Evolutionary conservation across 345 rosid species (phyloP).

Genomic region (Lepidium aucheri): DNA sequence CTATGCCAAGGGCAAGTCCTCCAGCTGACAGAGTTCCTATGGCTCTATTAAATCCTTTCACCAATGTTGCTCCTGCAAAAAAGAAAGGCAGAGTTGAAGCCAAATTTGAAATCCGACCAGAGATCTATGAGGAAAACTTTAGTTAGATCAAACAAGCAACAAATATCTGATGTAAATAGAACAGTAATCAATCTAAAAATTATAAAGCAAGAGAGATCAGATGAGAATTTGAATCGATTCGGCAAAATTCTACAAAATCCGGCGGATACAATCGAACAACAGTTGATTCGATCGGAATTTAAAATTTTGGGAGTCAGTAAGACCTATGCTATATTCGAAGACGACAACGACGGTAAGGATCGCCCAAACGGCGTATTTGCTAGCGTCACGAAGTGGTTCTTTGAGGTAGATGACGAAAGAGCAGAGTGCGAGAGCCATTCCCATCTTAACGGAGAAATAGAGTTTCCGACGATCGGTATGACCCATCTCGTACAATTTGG

Average conservation of each 20-base stretch:
- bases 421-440: slow-evolving; percentile 49
- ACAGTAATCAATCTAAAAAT: neutral
- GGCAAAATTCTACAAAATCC: neutral
- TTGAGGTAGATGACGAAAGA: slow-evolving; percentile 58
- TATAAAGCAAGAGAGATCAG: neutral
- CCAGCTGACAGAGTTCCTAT: slow-evolving; percentile 86
- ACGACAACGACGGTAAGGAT: slow-evolving; percentile 83
- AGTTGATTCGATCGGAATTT: neutral
- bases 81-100: neutral
- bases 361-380: slow-evolving; percentile 82
- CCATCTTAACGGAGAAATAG: slow-evolving; percentile 65
- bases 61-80: slow-evolving; percentile 68
- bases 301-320: neutral
- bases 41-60: slow-evolving; percentile 83
- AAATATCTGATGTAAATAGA: neutral
- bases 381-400: slow-evolving; percentile 41
- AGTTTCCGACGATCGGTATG: slow-evolving; percentile 63
- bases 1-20: slow-evolving; percentile 69
- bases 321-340: slow-evolving; percentile 85
- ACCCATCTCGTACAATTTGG: slow-evolving; percentile 62
- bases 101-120: neutral
- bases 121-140: neutral
- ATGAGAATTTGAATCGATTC: neutral
- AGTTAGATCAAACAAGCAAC: neutral
- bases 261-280: neutral